Base-by-base conservation (phyloP, 164 flowering plant genomes). In the Tetrastigma voinierianum region DNA sequence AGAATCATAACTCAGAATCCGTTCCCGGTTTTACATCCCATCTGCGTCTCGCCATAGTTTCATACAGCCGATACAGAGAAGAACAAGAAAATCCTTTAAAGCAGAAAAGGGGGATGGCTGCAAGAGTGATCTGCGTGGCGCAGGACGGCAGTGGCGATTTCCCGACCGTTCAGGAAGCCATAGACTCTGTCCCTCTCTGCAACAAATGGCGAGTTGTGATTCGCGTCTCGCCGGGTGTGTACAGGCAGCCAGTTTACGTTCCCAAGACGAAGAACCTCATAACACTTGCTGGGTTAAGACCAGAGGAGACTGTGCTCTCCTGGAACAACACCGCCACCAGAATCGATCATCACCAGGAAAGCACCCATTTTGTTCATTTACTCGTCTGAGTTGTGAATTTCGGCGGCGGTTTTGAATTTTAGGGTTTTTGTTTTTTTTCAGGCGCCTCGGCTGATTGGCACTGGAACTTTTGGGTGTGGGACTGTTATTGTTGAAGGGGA, bases 391-490 rank as follows among this genome's bases (percentile, higher is more conserved):
- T 68, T 43, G n/a, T 46, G 3, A 48, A 10, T 61, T 47, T 65
- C 45, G 13, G 48, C n/a, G 60, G 15, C 21, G 14, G 23, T 56
- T 54, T 44, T 53, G 40, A 32, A 32, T 56, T 46, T 63, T 62
- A 60, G 17, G 58, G 57, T 64, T 52, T 21, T 25, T 40, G 14
- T 20, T 25, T 23, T 13, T 48, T 52, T 43, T 49, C 77, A 90
- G 96, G 74, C 72, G 17, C 72, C 92, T 47, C 73, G 90, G 9
- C 57, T 95, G 56, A 95, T 92, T 71, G 99, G 99, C 52, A 92
- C 91, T 2, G 99, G 97, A 54, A 95, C 98, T 1, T 95, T 92
- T 81, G 98, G 91, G 20, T 95, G 98, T 62, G 98, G 97, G 57
- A 86, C 75, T 73, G 63, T 67, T 2, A 90, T 95, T 53, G 87